phyloP scores from a whole-genome alignment of 176 grass and related monocot species.

The Tuctoria greenei region DNA sequence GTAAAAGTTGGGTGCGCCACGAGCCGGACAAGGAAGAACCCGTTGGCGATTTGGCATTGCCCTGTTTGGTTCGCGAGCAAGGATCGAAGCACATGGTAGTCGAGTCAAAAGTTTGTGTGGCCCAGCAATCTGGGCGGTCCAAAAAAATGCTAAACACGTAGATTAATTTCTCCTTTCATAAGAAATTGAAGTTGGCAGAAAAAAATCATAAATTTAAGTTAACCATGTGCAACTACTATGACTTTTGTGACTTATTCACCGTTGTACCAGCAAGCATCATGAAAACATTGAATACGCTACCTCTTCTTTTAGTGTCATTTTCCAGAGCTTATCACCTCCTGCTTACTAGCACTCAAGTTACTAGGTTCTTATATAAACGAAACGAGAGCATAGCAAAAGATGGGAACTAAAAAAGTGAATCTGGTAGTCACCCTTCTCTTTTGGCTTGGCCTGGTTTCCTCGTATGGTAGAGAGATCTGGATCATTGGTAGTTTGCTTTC shows the following conservation, averaged over 20 bases:
- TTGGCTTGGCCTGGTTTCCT: too few species aligned
- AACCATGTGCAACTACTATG: neutral
- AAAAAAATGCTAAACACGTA: neutral
- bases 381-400: too few species aligned
- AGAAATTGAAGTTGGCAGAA: neutral
- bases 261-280: neutral
- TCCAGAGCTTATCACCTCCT: too few species aligned
- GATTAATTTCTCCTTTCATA: neutral
- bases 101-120: neutral
- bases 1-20: conserved; percentile 1
- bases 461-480: too few species aligned
- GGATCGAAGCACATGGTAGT: neutral
- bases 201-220: too few species aligned
- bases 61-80: neutral
- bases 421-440: too few species aligned
- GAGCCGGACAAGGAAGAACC: neutral
- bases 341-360: too few species aligned
- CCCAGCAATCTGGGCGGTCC: neutral
- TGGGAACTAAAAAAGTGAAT: too few species aligned
- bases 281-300: neutral
- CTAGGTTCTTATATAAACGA: too few species aligned
- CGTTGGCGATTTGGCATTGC: neutral
- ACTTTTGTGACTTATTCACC: neutral
- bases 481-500: too few species aligned
- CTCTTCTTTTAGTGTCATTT: neutral